Evolutionary conservation across 805 yeast species (phyloP).

Genomic region (Metschnikowia lachancei): DNA sequence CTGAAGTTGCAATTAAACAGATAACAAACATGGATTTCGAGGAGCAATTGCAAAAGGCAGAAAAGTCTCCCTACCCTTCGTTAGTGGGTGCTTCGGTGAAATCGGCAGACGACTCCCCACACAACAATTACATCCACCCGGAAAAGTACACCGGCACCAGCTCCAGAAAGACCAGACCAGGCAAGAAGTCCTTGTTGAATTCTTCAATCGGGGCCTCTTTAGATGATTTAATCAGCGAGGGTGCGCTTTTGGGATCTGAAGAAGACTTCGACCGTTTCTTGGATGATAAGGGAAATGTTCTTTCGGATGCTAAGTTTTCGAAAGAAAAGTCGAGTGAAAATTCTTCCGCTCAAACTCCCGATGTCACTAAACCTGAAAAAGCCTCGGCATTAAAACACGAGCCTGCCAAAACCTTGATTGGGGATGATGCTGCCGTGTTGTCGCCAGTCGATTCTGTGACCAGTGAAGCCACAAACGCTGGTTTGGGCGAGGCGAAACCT

Average conservation of each 20-base stretch:
- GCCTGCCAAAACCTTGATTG: neutral
- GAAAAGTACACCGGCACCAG: conserved; percentile 39
- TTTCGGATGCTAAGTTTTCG: conserved; percentile 40
- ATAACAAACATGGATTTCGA: conserved; percentile 18
- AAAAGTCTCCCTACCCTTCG: conserved; percentile 47
- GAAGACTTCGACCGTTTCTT: conserved; percentile 52
- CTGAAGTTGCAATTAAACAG: neutral
- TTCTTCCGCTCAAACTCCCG: neutral
- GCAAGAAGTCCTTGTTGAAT: conserved; percentile 19
- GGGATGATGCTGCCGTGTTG: conserved; percentile 4
- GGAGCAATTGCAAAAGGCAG: conserved; percentile 50
- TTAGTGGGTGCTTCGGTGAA: conserved; percentile 52
- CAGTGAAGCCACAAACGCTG: neutral
- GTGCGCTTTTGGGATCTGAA: conserved; percentile 48
- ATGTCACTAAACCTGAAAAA: neutral
- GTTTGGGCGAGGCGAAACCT: neutral
- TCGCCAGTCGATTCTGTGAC: conserved; percentile 5
- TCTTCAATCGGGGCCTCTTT: conserved; percentile 50
- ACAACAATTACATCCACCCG: conserved; percentile 45
- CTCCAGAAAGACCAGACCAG: conserved; percentile 18
- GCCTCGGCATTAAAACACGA: conserved; percentile 1
- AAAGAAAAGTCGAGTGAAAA: conserved; percentile 4
- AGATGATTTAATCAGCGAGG: conserved; percentile 49
- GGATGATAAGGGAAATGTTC: conserved; percentile 54
- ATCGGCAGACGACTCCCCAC: conserved; percentile 46